phyloP scores from a whole-genome alignment of 2,329 filamentous ascomycete genomes.

The Emergomyces pasteurianus region DNA sequence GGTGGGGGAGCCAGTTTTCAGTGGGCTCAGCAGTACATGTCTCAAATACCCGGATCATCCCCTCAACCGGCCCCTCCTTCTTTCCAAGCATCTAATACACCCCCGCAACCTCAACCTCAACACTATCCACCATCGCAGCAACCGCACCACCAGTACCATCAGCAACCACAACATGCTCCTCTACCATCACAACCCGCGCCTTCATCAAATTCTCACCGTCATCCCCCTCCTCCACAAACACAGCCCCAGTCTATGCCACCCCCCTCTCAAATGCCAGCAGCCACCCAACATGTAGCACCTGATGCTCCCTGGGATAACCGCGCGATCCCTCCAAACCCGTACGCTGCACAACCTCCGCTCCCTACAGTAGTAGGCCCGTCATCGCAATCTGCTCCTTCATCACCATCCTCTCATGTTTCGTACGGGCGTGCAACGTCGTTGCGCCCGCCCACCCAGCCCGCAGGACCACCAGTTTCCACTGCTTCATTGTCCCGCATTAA shows the following conservation, averaged over 20 bases:
- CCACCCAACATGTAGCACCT: constrained; percentile 13
- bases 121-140: neutral
- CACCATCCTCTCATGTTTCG: neutral
- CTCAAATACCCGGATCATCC: constrained; percentile 22
- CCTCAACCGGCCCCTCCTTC: neutral
- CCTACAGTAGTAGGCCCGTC: neutral
- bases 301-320: constrained; percentile 21
- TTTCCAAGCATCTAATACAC: neutral
- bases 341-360: constrained; percentile 15
- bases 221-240: constrained; percentile 4
- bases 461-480: constrained; percentile 14
- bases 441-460: constrained; percentile 11
- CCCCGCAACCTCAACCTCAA: neutral
- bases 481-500: constrained; percentile 23
- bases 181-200: neutral
- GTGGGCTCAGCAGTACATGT: constrained; percentile 56
- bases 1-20: constrained; percentile 50
- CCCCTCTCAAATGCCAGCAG: constrained; percentile 13
- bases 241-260: constrained; percentile 9
- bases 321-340: constrained; percentile 26
- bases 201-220: constrained; percentile 8
- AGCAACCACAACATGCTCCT: constrained; percentile 16
- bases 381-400: neutral
- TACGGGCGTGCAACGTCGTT: neutral
- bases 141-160: constrained; percentile 23